These are phyloP conservation scores for Trypethelium eluteriae DNA, from an alignment of 495 filamentous ascomycete species.

Conservation along the genomic window DNA sequence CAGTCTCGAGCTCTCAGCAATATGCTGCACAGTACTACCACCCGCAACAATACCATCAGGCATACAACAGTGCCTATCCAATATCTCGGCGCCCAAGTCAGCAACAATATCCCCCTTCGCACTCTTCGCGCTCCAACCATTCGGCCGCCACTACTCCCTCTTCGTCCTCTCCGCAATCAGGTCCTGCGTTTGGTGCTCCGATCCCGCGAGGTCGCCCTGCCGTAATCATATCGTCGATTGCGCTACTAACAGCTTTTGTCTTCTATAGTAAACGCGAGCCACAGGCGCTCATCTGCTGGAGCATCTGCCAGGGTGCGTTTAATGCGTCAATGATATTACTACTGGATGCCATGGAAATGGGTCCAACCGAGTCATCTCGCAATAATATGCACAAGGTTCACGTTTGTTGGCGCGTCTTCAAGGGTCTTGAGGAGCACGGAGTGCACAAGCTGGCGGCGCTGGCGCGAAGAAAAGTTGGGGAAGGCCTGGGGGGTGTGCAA, in stretches of 20 bases:
- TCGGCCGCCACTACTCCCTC: constrained; percentile 9
- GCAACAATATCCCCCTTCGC: background rate
- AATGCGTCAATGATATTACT: constrained; percentile 44
- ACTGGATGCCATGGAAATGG: constrained; percentile 40
- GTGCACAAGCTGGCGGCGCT: constrained; percentile 40
- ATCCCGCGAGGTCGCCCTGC: constrained; percentile 36
- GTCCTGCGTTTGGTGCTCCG: constrained; percentile 15
- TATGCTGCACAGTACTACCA: background rate
- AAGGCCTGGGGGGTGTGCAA: constrained; percentile 21
- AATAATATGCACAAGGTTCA: constrained; percentile 29
- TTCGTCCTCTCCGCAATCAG: constrained; percentile 6
- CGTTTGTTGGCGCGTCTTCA: constrained; percentile 38
- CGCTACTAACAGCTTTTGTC: constrained; percentile 39
- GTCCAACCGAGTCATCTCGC: constrained; percentile 14
- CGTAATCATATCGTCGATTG: constrained; percentile 38
- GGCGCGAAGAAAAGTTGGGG: constrained; percentile 35
- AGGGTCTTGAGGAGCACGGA: constrained; percentile 36
- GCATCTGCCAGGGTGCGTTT: constrained; percentile 43
- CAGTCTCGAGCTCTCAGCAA: background rate
- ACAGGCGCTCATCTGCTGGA: constrained; percentile 42
- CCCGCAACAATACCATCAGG: constrained; percentile 5
- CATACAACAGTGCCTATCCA: background rate
- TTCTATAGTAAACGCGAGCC: constrained; percentile 39
- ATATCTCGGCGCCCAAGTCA: background rate
- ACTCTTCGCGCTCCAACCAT: constrained; percentile 2